These are phyloP conservation scores for Pseudogymnoascus sp. DNA, from an alignment of 2,329 filamentous ascomycete species.

Conservation along the genomic window DNA sequence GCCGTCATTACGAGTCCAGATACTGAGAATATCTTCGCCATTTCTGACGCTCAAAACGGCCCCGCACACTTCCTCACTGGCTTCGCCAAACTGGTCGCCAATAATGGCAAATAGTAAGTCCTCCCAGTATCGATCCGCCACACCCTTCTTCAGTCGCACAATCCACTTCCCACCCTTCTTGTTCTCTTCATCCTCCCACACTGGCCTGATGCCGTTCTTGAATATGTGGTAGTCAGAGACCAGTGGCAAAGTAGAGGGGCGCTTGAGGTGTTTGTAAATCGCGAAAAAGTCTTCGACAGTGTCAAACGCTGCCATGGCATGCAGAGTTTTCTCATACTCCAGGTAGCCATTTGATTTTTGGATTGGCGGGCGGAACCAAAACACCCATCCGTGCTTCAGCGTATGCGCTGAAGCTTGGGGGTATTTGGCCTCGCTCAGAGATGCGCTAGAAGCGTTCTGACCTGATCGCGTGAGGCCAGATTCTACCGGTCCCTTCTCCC, in stretches of 20 bases:
- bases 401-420: constrained; percentile 42
- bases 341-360: constrained; percentile 80
- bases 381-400: constrained; percentile 83
- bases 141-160: constrained; percentile 90
- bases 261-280: constrained; percentile 81
- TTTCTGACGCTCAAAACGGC: constrained; percentile 89
- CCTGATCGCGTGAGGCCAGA: constrained; percentile 12
- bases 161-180: constrained; percentile 97
- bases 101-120: constrained; percentile 83
- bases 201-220: constrained; percentile 88
- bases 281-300: constrained; percentile 87
- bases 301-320: constrained; percentile 71
- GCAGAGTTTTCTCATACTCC: constrained; percentile 95
- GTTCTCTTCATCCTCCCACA: constrained; percentile 98
- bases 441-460: constrained; percentile 35
- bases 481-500: constrained; percentile 44
- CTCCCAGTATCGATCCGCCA: constrained; percentile 95
- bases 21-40: constrained; percentile 92
- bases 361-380: constrained; percentile 95
- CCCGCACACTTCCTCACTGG: constrained; percentile 87
- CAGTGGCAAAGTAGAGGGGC: constrained; percentile 75
- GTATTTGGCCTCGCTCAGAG: constrained; percentile 40
- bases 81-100: constrained; percentile 89
- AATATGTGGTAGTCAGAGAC: constrained; percentile 98
- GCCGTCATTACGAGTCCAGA: constrained; percentile 92